Base-by-base conservation (phyloP, 2,329 filamentous ascomycete genomes). In the Penicillium sp. region DNA sequence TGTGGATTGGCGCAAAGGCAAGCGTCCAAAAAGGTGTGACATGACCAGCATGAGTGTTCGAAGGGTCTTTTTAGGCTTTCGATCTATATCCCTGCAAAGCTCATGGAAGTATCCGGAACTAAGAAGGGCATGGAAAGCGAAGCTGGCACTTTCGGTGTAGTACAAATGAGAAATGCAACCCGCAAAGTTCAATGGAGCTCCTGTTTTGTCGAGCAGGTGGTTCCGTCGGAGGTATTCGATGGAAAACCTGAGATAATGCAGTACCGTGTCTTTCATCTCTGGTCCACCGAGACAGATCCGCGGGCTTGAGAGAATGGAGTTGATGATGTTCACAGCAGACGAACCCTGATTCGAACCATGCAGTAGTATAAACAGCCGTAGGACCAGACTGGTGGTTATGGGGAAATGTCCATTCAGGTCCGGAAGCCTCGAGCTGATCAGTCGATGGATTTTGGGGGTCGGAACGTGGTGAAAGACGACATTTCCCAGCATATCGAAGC, bases 401-500 rank as follows among this genome's bases (percentile, higher is more conserved):
- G 87, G 86, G 59, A 92, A 92, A 59, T 91, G 87, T 0, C 88
- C 87, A 44, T 81, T 84, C 0, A 92, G 76, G 53, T 88, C 85
- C 0, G 87, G 88, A 1, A 92, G 73, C 12, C 82, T 76, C 0
- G 87, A 88, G 49, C 85, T 88, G 62, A 91, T 80, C 44, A 92
- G 77, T 44, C 87, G 81, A 53, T 80, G 78, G 1, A 83, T 80
- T 57, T 88, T 84, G 38, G 78, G 73, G 6, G 72, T 66, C 0
- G 78, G 71, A 13, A 92, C 77, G 1, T 80, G 80, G 54, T 87
- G 83, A 67, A 92, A 92, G 1, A 92, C 84, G 1, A 92, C 84
- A 60, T 92, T 92, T 49, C 88, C 88, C 1, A 92, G 78, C 20
- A 89, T 72, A 63, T 92, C 88, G 54, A 92, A 92, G 1, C 88